Percentiles rank a stretch among this genome's conserved stretches.
Evolutionary conservation across 2,329 filamentous ascomycete species (phyloP).

Genomic region (Penicillium sclerotigenum): DNA sequence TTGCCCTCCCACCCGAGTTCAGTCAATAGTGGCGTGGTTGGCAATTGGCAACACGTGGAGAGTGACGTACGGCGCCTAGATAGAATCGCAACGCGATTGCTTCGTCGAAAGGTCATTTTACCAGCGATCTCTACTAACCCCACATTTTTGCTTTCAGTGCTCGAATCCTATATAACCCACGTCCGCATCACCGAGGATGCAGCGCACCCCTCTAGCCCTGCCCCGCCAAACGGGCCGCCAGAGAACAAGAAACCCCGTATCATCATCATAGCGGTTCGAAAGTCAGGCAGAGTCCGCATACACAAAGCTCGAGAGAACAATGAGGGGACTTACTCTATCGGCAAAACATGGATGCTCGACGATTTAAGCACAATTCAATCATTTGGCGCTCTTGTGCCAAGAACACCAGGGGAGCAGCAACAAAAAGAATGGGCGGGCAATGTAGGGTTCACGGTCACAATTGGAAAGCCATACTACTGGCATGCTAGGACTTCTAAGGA

Average conservation of each 20-base stretch:
- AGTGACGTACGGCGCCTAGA: not conserved
- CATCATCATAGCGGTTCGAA: constrained; percentile 89
- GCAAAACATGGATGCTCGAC: constrained; percentile 96
- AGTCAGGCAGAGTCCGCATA: constrained; percentile 86
- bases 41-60: not conserved
- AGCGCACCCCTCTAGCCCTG: constrained; percentile 74
- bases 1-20: not conserved
- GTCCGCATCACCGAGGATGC: constrained; percentile 87
- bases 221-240: constrained; percentile 71
- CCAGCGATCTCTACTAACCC: constrained; percentile 18
- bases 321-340: constrained; percentile 93
- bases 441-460: constrained; percentile 79
- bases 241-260: constrained; percentile 82
- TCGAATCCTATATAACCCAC: constrained; percentile 97
- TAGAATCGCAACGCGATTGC: not conserved
- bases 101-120: too few species aligned
- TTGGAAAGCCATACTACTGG: constrained; percentile 97
- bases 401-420: constrained; percentile 58
- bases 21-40: not conserved
- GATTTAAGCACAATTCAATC: constrained; percentile 82
- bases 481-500: constrained; percentile 89
- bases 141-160: constrained; percentile 49
- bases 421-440: constrained; percentile 74
- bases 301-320: constrained; percentile 96
- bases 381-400: constrained; percentile 62